These are phyloP conservation scores for Vairimorpha ceranae DNA, from an alignment of 371 early-diverging fungal genomes.

Conservation along the genomic window DNA sequence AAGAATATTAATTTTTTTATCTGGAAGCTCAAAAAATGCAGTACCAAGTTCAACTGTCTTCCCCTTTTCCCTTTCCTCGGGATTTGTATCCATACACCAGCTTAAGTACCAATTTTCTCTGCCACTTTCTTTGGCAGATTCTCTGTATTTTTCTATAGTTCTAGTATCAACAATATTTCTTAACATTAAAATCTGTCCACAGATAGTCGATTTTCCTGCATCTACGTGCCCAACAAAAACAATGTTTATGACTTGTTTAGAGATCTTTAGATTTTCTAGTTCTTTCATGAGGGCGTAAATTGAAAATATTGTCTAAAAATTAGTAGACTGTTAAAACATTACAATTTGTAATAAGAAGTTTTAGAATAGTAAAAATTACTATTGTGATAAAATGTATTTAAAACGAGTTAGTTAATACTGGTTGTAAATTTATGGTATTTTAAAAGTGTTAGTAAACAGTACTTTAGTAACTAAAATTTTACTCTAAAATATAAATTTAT, in stretches of 20 bases:
- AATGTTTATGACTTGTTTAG: slow-evolving; percentile 61
- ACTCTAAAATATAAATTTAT: no score
- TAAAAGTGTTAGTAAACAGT: no score
- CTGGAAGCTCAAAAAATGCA: slow-evolving; percentile 83
- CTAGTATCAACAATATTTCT: slow-evolving; percentile 96
- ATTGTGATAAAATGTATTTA: no score
- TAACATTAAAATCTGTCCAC: slow-evolving; percentile 98
- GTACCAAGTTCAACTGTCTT: slow-evolving; percentile 58
- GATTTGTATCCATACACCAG: slow-evolving; percentile 62
- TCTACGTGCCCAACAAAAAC: slow-evolving; percentile 99
- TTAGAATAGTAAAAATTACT: no score
- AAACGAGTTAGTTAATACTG: no score
- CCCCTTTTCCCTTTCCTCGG: slow-evolving; percentile 70
- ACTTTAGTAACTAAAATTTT: no score
- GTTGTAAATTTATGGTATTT: no score
- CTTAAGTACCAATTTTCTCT: slow-evolving; percentile 63
- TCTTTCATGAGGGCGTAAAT: slow-evolving; percentile 2
- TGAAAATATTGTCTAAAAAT: no score
- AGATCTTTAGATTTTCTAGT: background rate
- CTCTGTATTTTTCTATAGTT: slow-evolving; percentile 95
- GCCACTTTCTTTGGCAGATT: slow-evolving; percentile 82
- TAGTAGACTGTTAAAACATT: no score
- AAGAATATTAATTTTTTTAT: slow-evolving; percentile 68
- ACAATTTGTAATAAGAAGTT: no score
- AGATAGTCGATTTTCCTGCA: slow-evolving; percentile 92